A percentile compares a stretch with the other conserved stretches of the same genome.
phyloP scores from a whole-genome alignment of 495 filamentous ascomycete genomes.

The Extremus antarcticus region DNA sequence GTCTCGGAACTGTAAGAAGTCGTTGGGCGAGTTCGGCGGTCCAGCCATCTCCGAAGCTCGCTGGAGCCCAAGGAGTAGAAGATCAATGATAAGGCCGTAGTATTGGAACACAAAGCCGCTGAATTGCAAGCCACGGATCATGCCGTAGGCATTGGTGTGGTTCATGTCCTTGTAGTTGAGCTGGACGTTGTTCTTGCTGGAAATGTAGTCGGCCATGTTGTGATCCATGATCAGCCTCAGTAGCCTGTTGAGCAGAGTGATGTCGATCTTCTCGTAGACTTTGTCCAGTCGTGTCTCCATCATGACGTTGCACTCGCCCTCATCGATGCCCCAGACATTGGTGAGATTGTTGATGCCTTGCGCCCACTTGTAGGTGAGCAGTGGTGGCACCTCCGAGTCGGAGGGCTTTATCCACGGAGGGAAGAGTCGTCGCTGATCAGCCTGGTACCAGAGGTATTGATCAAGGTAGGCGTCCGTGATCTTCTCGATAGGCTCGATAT shows the following conservation, averaged over 20 bases:
- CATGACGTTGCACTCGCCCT: conserved; percentile 98
- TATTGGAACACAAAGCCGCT: conserved; percentile 98
- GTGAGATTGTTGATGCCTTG: conserved; percentile 99
- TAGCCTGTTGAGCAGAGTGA: conserved; percentile 87
- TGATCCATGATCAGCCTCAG: conserved; percentile 97
- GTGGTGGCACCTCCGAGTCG: conserved; percentile 94
- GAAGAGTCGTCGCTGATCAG: conserved; percentile 95
- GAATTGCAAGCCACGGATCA: conserved; percentile 96
- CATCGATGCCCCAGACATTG: conserved; percentile 88
- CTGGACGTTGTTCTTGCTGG: conserved; percentile 98
- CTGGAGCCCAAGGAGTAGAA: conserved; percentile 85
- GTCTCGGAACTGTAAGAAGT: conserved; percentile 96
- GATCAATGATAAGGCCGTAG: conserved; percentile 91
- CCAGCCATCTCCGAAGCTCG: conserved; percentile 95
- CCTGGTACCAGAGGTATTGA: conserved; percentile 98
- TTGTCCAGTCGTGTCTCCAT: conserved; percentile 97
- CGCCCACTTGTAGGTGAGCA: conserved; percentile 97
- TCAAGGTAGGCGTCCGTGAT: conserved; percentile 99
- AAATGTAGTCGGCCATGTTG: conserved; percentile 98
- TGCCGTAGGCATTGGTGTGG: conserved; percentile 95
- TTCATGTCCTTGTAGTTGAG: conserved; percentile 99
- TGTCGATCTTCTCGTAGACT: conserved; percentile 98
- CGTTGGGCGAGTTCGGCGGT: conserved; percentile 90
- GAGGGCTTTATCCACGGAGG: conserved; percentile 99
- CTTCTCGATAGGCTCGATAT: conserved; percentile 98